Base-by-base conservation (phyloP, 176 grass and related monocot species). In the Neostapfia colusana region DNA sequence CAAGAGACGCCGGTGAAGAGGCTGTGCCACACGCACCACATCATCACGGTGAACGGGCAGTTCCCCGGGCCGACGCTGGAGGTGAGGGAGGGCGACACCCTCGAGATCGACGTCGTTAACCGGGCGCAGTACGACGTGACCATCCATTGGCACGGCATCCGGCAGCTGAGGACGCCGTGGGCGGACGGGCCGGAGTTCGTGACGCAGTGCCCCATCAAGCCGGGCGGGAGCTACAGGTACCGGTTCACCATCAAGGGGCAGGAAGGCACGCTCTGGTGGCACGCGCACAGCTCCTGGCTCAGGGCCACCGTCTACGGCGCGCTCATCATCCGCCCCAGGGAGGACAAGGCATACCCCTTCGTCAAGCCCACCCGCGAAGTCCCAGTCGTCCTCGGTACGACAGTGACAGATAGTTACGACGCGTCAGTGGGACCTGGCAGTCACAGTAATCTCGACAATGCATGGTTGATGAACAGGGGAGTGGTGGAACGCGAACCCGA, bases 241-340 rank as follows among this genome's bases (percentile, higher is more conserved):
- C 72, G 87, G 16, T 94, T 98, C 79, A 90, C 95, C 45, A 79
- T 94, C 80, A 44, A 75, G 23, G 95, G 53, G 0, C 95, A 97
- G 79, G 91, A 88, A 23, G 95, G 95, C 49, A 97, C 95, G 8
- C 89, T 97, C 14, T 93, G 95, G 95, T 97, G 95, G 95, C 95
- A 97, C 66, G 95, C 95, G 0, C 95, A 97, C 79, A 90, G 84
- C 69, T 93, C 95, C 6, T 97, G 95, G 91, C 91, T 98, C 68
- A 27, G 95, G 4, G 91, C 95, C 69, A 98, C 95, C 13, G 95
- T 98, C 65, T 79, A 98, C 10, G 95, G 95, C 79, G 86, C 91
- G 6, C 87, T 98, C 46, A 20, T 98, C 75, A 86, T 98, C 70
- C 80, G 73, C 7, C 95, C 91, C 0, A 89, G 70, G 55, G 23